Evolutionary conservation across 164 flowering plant species (phyloP).

Genomic region (Nymphaea colorata): DNA sequence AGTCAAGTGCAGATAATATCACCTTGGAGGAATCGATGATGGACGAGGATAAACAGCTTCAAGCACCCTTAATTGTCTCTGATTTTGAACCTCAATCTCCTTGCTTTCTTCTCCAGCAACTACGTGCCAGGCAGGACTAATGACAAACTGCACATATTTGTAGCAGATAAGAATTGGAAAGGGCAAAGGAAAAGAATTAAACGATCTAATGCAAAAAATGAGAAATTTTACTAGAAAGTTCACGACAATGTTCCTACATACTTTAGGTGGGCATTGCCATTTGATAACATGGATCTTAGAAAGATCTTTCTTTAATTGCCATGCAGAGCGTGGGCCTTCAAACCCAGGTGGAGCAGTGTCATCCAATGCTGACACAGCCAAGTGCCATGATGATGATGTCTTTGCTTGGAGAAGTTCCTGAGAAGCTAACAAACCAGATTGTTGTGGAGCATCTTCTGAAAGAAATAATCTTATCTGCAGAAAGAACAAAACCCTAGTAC

Average conservation of each 20-base stretch:
- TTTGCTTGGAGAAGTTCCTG: conserved; percentile 94
- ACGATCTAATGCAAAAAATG: background rate
- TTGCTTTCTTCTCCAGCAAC: conserved; percentile 86
- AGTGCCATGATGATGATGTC: conserved; percentile 41
- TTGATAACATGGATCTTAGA: conserved; percentile 14
- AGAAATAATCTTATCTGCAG: conserved; percentile 66
- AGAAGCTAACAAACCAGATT: conserved; percentile 42
- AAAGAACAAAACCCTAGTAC: background rate
- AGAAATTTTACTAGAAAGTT: background rate
- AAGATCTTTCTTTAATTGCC: conserved; percentile 38
- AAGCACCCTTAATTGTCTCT: conserved; percentile 66
- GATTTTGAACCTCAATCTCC: conserved; percentile 50
- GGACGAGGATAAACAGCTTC: conserved; percentile 90
- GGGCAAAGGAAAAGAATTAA: background rate
- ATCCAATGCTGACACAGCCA: conserved; percentile 33
- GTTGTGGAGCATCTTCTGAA: conserved; percentile 80
- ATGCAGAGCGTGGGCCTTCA: conserved; percentile 43
- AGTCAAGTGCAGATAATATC: background rate
- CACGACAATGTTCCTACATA: conserved; percentile 8
- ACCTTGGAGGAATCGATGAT: conserved; percentile 87
- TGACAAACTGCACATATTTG: conserved; percentile 30
- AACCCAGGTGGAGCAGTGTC: conserved; percentile 86
- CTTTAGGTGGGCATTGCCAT: conserved; percentile 72
- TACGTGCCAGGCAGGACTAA: conserved; percentile 62
- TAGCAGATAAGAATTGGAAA: conserved; percentile 1